These are phyloP conservation scores for Baudoinia panamericana DNA, from an alignment of 495 filamentous ascomycete genomes.

Conservation along the genomic window DNA sequence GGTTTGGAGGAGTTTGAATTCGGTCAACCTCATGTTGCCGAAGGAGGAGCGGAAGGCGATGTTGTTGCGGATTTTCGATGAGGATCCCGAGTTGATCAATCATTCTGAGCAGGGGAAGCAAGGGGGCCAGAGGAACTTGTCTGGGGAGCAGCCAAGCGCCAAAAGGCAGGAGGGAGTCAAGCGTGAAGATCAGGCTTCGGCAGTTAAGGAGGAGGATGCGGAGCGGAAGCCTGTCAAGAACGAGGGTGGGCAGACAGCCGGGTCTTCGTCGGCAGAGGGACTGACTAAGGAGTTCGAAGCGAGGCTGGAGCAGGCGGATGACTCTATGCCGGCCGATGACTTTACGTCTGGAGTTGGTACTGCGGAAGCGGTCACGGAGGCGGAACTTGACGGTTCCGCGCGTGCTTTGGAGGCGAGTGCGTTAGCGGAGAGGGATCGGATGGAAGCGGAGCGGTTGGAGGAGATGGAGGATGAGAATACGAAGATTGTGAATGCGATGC, in stretches of 20 bases:
- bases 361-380: background rate
- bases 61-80: conserved; percentile 81
- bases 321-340: too few species aligned
- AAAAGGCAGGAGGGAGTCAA: background rate
- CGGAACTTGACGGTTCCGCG: background rate
- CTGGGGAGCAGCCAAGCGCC: background rate
- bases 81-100: conserved; percentile 33
- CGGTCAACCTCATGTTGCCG: conserved; percentile 87
- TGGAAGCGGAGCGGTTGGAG: conserved; percentile 7
- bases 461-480: conserved; percentile 11
- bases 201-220: conserved; percentile 1
- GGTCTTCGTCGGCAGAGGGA: too few species aligned
- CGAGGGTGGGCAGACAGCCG: too few species aligned
- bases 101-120: conserved; percentile 7
- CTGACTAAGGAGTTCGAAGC: too few species aligned
- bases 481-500: conserved; percentile 14
- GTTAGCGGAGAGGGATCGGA: conserved; percentile 2
- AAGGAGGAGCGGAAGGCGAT: conserved; percentile 91
- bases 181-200: background rate
- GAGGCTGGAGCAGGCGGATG: too few species aligned
- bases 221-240: too few species aligned
- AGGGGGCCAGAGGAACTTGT: background rate
- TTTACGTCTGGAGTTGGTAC: too few species aligned
- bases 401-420: conserved; percentile 5
- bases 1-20: conserved; percentile 77